Percentiles rank a stretch among this genome's conserved stretches.
These are phyloP conservation scores for Colletotrichum graminicola DNA, from an alignment of 2,329 filamentous ascomycete species.

Conservation along the genomic window DNA sequence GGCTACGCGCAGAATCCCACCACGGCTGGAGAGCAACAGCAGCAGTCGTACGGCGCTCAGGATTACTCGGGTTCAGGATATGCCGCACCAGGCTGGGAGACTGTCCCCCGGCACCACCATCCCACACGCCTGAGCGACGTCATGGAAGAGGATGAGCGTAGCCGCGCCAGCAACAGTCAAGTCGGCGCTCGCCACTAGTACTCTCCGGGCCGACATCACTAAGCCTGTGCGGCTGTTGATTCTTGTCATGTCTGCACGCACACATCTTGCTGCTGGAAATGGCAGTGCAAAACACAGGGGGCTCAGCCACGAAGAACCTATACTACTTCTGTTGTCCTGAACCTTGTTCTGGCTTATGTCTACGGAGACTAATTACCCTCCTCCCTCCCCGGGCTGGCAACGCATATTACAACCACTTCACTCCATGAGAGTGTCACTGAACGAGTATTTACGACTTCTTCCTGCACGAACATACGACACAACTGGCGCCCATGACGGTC, in stretches of 20 bases:
- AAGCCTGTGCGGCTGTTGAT: not conserved
- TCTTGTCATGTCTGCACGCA: not conserved
- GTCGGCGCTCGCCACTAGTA: conserved; percentile 36
- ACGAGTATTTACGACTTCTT: conserved; percentile 22
- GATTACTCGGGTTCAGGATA: conserved; percentile 78
- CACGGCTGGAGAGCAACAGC: conserved; percentile 50
- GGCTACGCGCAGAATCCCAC: conserved; percentile 48
- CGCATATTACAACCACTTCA: not conserved
- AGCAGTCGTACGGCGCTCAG: conserved; percentile 42
- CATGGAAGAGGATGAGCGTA: conserved; percentile 84
- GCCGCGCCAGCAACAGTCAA: conserved; percentile 78
- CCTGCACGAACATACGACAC: not conserved
- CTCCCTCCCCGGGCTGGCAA: not conserved
- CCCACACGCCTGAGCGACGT: conserved; percentile 91
- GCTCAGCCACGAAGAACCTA: not conserved
- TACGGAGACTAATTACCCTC: too few relatives aligned
- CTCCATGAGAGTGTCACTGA: conserved; percentile 8
- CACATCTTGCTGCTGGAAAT: not conserved
- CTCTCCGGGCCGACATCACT: not conserved
- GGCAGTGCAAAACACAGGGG: not conserved
- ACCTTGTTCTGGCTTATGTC: not conserved
- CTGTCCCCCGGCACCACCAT: conserved; percentile 84
- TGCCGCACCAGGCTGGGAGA: conserved; percentile 79
- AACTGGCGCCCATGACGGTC: not conserved
- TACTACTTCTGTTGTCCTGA: not conserved